Percentiles rank a stretch among this genome's conserved stretches.
Evolutionary conservation across 1,284 basidiomycete species (phyloP).

Genomic region (Irpex rosettiformis): DNA sequence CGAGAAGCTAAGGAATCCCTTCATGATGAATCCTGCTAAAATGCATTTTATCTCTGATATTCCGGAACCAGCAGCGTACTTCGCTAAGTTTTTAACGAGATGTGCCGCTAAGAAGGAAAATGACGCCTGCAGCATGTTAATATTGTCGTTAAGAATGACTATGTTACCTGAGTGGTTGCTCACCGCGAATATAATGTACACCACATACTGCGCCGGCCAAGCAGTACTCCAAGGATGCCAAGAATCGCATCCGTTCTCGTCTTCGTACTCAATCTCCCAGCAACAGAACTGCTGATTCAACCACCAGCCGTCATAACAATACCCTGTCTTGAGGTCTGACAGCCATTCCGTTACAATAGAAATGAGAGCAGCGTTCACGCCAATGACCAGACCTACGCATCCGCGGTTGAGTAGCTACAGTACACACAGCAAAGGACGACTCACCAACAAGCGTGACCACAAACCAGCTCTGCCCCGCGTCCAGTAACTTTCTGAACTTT

Average conservation of each 20-base stretch:
- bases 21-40: constrained; percentile 94
- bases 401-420: constrained; percentile 3
- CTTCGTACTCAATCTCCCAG: constrained; percentile 87
- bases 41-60: constrained; percentile 99
- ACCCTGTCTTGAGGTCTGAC: constrained; percentile 96
- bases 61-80: constrained; percentile 95
- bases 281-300: constrained; percentile 98
- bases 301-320: constrained; percentile 98
- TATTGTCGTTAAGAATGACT: background rate
- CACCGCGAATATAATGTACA: constrained; percentile 89
- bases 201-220: constrained; percentile 73
- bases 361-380: constrained; percentile 90
- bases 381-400: constrained; percentile 79
- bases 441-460: constrained; percentile 83
- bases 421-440: constrained; percentile 29
- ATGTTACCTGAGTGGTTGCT: no score
- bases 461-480: constrained; percentile 64
- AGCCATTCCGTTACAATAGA: constrained; percentile 98
- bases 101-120: constrained; percentile 87
- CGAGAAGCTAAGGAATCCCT: constrained; percentile 87
- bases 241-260: constrained; percentile 81
- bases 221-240: constrained; percentile 93
- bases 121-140: constrained; percentile 42
- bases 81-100: constrained; percentile 86
- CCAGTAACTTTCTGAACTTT: constrained; percentile 47